Conservation (phyloP, 441 rosid species). For the Corymbia citriodora region DNA sequence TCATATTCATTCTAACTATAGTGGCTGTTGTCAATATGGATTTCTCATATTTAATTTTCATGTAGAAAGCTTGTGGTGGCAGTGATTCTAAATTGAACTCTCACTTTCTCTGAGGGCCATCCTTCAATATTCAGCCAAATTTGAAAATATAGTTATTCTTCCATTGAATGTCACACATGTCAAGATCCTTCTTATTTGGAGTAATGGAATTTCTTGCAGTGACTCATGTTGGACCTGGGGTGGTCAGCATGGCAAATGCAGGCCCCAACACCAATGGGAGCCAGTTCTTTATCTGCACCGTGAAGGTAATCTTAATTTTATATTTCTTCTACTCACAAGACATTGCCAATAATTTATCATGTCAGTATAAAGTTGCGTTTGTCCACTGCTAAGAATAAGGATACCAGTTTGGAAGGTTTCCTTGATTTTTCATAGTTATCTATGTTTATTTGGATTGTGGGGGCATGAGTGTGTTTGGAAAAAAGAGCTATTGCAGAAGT, state of each 20-base stretch:
- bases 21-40: neutral
- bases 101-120: neutral
- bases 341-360: neutral
- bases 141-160: neutral
- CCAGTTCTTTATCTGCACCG: constrained; percentile 96
- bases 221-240: constrained; percentile 85
- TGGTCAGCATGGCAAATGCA: constrained; percentile 98
- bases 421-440: neutral
- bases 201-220: constrained; percentile 44
- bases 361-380: neutral
- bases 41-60: neutral
- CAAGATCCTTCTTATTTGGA: neutral
- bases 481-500: neutral
- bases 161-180: neutral
- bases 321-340: neutral
- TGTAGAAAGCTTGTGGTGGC: neutral
- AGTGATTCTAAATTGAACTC: neutral
- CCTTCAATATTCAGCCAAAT: neutral
- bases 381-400: neutral
- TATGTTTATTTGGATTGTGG: neutral
- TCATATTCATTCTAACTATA: neutral
- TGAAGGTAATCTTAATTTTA: constrained; percentile 45
- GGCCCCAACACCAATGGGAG: constrained; percentile 99
- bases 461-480: neutral
- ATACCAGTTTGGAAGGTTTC: neutral